Base-by-base conservation (phyloP, 768 basidiomycete species). In the Gelatoporia subvermispora region DNA sequence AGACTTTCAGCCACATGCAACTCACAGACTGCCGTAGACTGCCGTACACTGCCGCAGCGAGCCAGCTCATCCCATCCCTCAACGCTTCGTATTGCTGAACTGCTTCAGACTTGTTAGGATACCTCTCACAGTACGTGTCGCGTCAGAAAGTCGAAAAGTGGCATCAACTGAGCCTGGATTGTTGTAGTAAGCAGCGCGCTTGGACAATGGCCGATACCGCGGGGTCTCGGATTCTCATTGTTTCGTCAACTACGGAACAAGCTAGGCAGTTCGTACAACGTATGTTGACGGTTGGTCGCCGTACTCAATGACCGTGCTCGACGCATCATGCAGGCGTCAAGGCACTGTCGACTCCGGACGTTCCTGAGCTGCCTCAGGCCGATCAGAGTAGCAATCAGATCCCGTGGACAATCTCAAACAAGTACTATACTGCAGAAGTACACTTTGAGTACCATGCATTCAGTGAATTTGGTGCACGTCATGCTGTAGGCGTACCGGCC, bases 391-490 rank as follows among this genome's bases (percentile, higher is more conserved):
- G 44, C n/a, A 52, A 47, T 22, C 52, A 42, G 22, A 65, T 87
- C 25, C 82, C 84, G 9, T 91, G 87, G 88, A 85, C 78, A 36
- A 85, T 91, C 52, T 66, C 68, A 44, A 91, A 91, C 70, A 84
- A 79, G 63, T 93, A 93, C 66, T 93, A 92, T 68, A 78, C 78
- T 13, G 90, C 89, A 1, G 71, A 76, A 50, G 84, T 93, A 7
- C 79, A 82, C 51, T 90, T 92, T 60, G 68, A 79, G 28, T 68
- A 74, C 10, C 73, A 74, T 47, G 68, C 74, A 16, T 62, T 80
- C 45, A 66, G 69, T 24, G 69, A 72, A 10, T 70, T 78, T 50
- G 64, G 63, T 24, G 65, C 72, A 16, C 61, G 71, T 39, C 63
- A 71, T 17, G 66, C 75, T 16, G 65, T 66, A 34, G 66, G 69